A percentile compares a stretch with the other conserved stretches of the same genome.
Conservation (phyloP, 805 yeast genomes). For the Wickerhamiella kurtzmanii region DNA sequence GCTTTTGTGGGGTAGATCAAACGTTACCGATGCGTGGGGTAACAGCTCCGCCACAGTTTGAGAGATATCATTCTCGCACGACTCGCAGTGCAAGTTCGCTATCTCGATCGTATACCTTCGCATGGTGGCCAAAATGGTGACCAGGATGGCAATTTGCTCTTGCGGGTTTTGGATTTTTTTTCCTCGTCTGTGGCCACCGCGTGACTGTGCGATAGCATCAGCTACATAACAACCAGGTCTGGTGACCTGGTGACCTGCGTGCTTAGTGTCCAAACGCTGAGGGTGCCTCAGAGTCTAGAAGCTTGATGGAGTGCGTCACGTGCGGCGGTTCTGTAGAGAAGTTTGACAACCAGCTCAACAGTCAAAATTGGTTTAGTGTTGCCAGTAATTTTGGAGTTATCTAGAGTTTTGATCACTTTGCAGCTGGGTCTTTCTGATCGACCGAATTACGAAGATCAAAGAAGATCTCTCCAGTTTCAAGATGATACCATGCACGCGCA, state of each 20-base stretch:
- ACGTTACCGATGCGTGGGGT: constrained; percentile 15
- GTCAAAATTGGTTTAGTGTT: not conserved
- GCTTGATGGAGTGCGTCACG: not conserved
- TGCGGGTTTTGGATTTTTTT: not conserved
- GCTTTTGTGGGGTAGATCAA: constrained; percentile 20
- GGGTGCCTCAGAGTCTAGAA: too few relatives aligned
- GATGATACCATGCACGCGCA: too few relatives aligned
- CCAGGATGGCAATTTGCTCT: not conserved
- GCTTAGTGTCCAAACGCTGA: too few relatives aligned
- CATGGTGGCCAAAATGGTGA: not conserved
- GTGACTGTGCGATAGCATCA: not conserved
- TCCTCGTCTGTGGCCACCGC: not conserved
- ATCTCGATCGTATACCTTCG: constrained; percentile 19
- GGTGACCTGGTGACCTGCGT: too few relatives aligned
- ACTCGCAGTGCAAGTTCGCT: constrained; percentile 42
- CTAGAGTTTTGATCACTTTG: too few relatives aligned
- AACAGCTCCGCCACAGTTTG: constrained; percentile 21
- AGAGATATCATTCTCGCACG: constrained; percentile 34
- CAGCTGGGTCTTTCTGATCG: too few relatives aligned
- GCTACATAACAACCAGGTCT: not conserved
- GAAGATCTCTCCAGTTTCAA: too few relatives aligned
- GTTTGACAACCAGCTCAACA: not conserved
- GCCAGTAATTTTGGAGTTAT: not conserved
- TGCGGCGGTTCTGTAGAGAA: not conserved
- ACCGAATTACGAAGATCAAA: too few relatives aligned